Evolutionary conservation across 2,329 filamentous ascomycete species (phyloP).

Genomic region (Ascochyta koolunga): DNA sequence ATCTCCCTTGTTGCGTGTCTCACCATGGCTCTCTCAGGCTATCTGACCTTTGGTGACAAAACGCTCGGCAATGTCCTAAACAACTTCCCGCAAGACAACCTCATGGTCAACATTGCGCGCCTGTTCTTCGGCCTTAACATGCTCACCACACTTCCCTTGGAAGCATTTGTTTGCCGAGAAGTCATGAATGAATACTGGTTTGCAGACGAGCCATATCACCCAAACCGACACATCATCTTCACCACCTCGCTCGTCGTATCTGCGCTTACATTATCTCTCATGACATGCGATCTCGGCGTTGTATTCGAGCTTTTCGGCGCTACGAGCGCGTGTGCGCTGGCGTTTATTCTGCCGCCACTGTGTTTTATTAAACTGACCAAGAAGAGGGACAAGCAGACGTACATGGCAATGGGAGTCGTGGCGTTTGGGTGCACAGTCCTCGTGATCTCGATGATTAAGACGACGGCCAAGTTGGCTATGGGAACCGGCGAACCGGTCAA

Average conservation of each 20-base stretch:
- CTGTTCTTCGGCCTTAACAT: conserved; percentile 98
- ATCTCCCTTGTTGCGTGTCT: conserved; percentile 93
- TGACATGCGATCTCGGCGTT: conserved; percentile 91
- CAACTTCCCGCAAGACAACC: conserved; percentile 90
- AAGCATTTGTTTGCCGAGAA: conserved; percentile 96
- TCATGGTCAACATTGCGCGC: conserved; percentile 92
- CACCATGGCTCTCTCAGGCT: conserved; percentile 84
- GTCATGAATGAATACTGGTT: conserved; percentile 91
- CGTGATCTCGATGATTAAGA: conserved; percentile 61
- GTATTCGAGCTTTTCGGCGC: conserved; percentile 97
- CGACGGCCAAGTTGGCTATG: conserved; percentile 35
- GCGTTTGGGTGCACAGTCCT: conserved; percentile 81
- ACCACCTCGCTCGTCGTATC: conserved; percentile 80
- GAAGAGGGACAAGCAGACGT: conserved; percentile 74
- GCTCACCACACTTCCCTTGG: conserved; percentile 93
- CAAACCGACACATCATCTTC: conserved; percentile 84
- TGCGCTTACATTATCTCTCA: conserved; percentile 76
- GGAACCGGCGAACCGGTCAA: conserved; percentile 29
- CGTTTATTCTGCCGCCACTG: conserved; percentile 91
- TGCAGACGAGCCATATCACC: conserved; percentile 75
- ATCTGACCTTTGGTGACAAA: conserved; percentile 88
- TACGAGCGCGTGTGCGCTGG: conserved; percentile 90
- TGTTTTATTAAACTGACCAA: conserved; percentile 95
- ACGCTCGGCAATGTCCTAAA: conserved; percentile 97
- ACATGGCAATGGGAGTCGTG: conserved; percentile 73